Evolutionary conservation across 345 rosid genomes (phyloP).

Genomic region (Aquilaria yunnanensis): DNA sequence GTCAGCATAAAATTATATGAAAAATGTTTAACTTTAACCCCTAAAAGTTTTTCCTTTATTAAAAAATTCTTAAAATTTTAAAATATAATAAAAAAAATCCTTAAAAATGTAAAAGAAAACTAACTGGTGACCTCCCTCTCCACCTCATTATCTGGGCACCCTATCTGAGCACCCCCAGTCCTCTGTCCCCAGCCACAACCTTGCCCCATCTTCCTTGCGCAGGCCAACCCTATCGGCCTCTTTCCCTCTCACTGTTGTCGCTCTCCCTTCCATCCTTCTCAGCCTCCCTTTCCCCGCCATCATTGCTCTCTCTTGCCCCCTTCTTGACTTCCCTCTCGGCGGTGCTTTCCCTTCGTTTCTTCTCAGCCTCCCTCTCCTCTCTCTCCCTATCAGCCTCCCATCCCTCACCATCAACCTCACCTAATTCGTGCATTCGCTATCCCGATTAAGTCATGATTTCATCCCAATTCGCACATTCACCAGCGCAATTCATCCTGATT

Average conservation of each 20-base stretch:
- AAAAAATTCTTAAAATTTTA: no score
- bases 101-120: neutral
- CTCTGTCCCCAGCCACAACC: neutral
- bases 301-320: neutral
- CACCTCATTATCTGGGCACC: neutral
- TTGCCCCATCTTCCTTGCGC: neutral
- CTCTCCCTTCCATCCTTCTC: neutral
- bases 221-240: neutral
- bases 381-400: neutral
- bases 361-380: neutral
- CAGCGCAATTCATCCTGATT: no score
- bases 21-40: no score
- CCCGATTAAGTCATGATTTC: no score
- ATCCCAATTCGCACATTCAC: no score
- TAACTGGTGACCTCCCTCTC: neutral
- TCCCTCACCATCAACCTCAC: neutral
- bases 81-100: no score
- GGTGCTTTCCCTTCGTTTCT: neutral
- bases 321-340: neutral
- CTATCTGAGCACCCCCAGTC: neutral
- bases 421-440: no score
- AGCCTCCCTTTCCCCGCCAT: no score
- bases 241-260: neutral
- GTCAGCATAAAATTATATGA: no score
- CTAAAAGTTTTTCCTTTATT: no score